Percentiles rank a stretch among this genome's conserved stretches.
Evolutionary conservation across 768 basidiomycete species (phyloP).

Genomic region (Thelephora ganbajun): DNA sequence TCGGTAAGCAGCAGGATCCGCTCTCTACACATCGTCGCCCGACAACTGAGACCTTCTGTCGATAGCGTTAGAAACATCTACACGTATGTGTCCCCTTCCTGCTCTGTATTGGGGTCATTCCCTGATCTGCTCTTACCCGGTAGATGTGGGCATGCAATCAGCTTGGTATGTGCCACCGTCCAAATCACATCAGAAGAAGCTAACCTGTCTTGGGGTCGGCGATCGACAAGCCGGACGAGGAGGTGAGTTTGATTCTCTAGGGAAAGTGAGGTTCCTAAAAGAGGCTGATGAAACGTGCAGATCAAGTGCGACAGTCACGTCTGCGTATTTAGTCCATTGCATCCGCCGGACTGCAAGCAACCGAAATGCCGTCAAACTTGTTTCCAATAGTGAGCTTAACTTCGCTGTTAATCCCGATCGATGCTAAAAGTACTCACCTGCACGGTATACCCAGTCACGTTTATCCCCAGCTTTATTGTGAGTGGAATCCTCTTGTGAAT

Average conservation of each 20-base stretch:
- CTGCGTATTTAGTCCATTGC: constrained; percentile 44
- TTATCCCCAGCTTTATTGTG: constrained; percentile 43
- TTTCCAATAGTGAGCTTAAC: constrained; percentile 31
- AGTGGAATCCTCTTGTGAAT: constrained; percentile 5
- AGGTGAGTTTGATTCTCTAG: constrained; percentile 11
- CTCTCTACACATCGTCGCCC: constrained; percentile 2
- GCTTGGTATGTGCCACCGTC: constrained; percentile 19
- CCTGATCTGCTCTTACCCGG: not conserved
- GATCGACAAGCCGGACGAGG: constrained; percentile 22
- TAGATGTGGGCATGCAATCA: constrained; percentile 33
- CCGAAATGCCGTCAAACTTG: constrained; percentile 31
- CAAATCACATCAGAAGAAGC: not conserved
- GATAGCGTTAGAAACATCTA: constrained; percentile 33
- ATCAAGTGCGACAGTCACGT: constrained; percentile 27
- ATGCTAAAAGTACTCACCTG: constrained; percentile 5
- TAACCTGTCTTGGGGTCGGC: constrained; percentile 3
- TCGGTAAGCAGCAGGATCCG: constrained; percentile 24
- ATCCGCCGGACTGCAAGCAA: constrained; percentile 27
- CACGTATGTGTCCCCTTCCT: constrained; percentile 3
- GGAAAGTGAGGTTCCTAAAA: not conserved
- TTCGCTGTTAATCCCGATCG: no score
- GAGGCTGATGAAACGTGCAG: constrained; percentile 18
- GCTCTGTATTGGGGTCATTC: not conserved
- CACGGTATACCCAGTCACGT: constrained; percentile 8
- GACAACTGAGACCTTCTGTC: not conserved